A percentile compares a stretch with the other conserved stretches of the same genome.
These are phyloP conservation scores for Penicillium sp. DNA, from an alignment of 2,329 filamentous ascomycete species.

Conservation along the genomic window DNA sequence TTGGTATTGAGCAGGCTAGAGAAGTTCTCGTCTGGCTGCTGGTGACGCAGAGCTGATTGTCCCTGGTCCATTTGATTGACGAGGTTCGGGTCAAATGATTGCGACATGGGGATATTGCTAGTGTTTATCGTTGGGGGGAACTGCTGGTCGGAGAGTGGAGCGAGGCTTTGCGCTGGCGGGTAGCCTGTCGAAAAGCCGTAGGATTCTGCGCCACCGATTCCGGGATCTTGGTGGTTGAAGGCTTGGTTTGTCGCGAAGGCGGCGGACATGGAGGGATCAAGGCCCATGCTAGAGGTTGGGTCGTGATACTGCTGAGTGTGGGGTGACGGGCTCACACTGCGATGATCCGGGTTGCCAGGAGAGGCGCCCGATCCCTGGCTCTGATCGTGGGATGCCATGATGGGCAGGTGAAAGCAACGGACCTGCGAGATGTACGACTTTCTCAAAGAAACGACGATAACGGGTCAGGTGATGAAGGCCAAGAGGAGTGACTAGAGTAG, in stretches of 20 bases:
- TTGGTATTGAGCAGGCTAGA: conserved; percentile 46
- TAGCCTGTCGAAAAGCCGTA: conserved; percentile 43
- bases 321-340: conserved; percentile 48
- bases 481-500: neutral
- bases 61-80: conserved; percentile 41
- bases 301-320: conserved; percentile 47
- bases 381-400: conserved; percentile 39
- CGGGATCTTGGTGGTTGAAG: conserved; percentile 34
- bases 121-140: conserved; percentile 32
- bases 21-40: conserved; percentile 41
- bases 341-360: conserved; percentile 42
- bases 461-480: conserved; percentile 1
- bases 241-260: conserved; percentile 38
- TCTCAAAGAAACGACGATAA: neutral
- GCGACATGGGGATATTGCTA: conserved; percentile 37
- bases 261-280: conserved; percentile 43
- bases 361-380: conserved; percentile 41
- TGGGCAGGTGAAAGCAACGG: conserved; percentile 6
- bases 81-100: conserved; percentile 44
- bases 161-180: conserved; percentile 34
- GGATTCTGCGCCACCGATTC: conserved; percentile 36
- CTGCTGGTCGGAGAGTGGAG: conserved; percentile 36
- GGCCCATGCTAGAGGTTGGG: conserved; percentile 34
- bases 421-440: neutral
- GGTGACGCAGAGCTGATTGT: conserved; percentile 28